A percentile compares a stretch with the other conserved stretches of the same genome.
These are phyloP conservation scores for Barnettozyma botsteinii DNA, from an alignment of 805 yeast genomes.

Conservation along the genomic window DNA sequence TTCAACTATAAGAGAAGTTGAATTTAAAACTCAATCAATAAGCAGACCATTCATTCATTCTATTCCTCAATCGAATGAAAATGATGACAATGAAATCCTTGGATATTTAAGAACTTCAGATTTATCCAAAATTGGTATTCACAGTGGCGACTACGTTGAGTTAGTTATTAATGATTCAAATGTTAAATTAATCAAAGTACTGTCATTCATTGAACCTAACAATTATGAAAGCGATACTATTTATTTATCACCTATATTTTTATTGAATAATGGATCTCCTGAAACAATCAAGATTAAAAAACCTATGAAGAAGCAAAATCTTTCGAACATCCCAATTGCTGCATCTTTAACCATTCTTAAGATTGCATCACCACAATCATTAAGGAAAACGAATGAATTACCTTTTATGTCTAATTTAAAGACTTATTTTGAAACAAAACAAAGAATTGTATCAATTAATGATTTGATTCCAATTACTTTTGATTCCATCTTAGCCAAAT, in stretches of 20 bases:
- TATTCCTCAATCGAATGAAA: slow-evolving; percentile 8
- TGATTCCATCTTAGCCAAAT: slow-evolving; percentile 59
- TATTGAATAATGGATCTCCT: slow-evolving; percentile 39
- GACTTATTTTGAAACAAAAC: slow-evolving; percentile 48
- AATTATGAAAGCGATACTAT: slow-evolving; percentile 33
- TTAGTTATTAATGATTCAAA: slow-evolving; percentile 17
- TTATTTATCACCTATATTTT: slow-evolving; percentile 59
- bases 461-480: slow-evolving; percentile 76
- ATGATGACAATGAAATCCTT: slow-evolving; percentile 42
- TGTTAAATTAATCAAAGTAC: slow-evolving; percentile 29
- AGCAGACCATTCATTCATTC: slow-evolving; percentile 6
- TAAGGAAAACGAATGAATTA: slow-evolving; percentile 58
- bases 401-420: slow-evolving; percentile 57
- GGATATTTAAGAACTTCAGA: slow-evolving; percentile 43
- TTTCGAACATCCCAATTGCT: slow-evolving; percentile 40
- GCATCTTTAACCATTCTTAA: slow-evolving; percentile 60
- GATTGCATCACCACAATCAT: slow-evolving; percentile 61
- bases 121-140: slow-evolving; percentile 51
- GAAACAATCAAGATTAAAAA: slow-evolving; percentile 14
- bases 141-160: slow-evolving; percentile 62
- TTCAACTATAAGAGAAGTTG: background rate
- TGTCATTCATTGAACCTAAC: slow-evolving; percentile 64
- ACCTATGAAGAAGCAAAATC: slow-evolving; percentile 19
- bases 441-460: slow-evolving; percentile 54
- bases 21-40: slow-evolving; percentile 6